Conservation (phyloP, 176 grass and related monocot species). For the Zizania latifolia region DNA sequence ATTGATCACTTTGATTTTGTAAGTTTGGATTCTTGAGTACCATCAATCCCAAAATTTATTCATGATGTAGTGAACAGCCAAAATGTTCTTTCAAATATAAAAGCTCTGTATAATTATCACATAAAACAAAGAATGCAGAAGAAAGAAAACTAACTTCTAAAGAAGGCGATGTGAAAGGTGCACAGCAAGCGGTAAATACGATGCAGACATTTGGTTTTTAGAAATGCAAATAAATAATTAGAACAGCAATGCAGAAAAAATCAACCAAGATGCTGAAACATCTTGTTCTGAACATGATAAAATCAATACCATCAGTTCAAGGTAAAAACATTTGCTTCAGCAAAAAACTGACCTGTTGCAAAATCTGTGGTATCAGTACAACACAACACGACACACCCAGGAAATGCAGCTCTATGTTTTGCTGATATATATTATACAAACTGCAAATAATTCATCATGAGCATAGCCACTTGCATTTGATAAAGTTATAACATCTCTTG, state of each 20-base stretch:
- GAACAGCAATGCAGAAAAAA: not conserved
- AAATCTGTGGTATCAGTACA: not conserved
- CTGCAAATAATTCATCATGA: slow-evolving; percentile 5
- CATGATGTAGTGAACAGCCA: not conserved
- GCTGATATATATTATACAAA: slow-evolving; percentile 8
- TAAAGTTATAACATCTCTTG: slow-evolving; percentile 18
- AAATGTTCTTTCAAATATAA: not conserved
- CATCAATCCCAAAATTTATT: not conserved
- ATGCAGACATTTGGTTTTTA: not conserved
- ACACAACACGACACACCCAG: slow-evolving; percentile 15
- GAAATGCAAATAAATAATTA: not conserved
- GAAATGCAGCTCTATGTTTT: not conserved
- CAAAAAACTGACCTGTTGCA: not conserved
- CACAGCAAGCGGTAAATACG: not conserved
- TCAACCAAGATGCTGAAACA: not conserved
- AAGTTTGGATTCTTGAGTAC: not conserved
- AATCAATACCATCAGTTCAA: too few relatives aligned
- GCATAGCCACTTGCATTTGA: slow-evolving; percentile 22
- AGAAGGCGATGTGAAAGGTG: not conserved
- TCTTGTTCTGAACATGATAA: not conserved
- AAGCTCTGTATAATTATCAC: not conserved
- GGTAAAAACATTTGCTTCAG: slow-evolving; percentile 1
- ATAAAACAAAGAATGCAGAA: not conserved
- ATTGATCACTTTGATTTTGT: not conserved
- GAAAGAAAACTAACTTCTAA: not conserved